Base-by-base conservation (phyloP, 306 rosid species). In the Psophocarpus tetragonolobus region DNA sequence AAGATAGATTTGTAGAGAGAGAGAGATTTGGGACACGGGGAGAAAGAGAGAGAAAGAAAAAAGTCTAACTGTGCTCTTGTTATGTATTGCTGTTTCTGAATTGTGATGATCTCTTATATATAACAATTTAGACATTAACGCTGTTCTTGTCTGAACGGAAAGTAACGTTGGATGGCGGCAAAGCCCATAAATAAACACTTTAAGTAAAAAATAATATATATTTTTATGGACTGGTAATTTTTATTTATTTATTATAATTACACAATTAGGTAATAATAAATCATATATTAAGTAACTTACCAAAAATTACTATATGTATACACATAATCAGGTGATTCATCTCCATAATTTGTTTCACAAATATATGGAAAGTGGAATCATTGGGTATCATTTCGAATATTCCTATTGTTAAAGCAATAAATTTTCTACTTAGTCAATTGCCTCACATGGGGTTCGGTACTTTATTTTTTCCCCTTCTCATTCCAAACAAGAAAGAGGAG, bases 71-170 rank as follows among this genome's bases (percentile, higher is more conserved):
- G 3, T 26, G 11, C 5, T 14, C 6, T 8, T 21, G 8, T 33
- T 61, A 23, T 62, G 68, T 62, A n/a, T 3, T 39, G 29, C 0
- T n/a, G 44, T 9, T 63, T n/a, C n/a, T n/a, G n/a, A n/a, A n/a
- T n/a, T 8, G 42, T 35, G 29, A 63, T 24, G 29, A 33, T 0
- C 3, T 5, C 3, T 27, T 32, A 48, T 33, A 30, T 35, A 51
- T 6, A 11, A 32, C 1, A 5, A 5, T 12, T 32, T 48, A 53
- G 76, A 17, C 54, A 78, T 33, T 70, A 58, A 48, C n/a, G 61
- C 60, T 24, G 51, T n/a, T 61, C 68, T 82, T 67, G 84, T 83
- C 11, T 0, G 10, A 71, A 68, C 18, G 30, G 30, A 13, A 13
- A 20, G 71, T 44, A 51, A 82, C 6, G n/a, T 20, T 60, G 39